Conservation (phyloP, 2,329 filamentous ascomycete genomes). For the Teratosphaeria viscida region DNA sequence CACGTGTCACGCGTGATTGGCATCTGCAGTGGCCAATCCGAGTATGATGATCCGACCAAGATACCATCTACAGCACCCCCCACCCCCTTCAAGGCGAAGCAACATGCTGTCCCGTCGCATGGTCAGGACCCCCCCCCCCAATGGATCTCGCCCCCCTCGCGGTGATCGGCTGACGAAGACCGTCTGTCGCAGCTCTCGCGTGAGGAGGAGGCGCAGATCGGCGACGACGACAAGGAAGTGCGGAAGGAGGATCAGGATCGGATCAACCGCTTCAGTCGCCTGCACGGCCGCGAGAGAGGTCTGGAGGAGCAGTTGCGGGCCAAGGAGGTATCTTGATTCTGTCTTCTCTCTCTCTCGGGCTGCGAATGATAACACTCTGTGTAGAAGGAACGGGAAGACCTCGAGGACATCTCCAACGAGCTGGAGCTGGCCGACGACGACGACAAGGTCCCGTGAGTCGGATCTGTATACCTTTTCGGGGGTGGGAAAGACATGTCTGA, state of each 20-base stretch:
- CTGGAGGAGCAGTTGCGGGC: conserved; percentile 70
- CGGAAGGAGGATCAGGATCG: conserved; percentile 96
- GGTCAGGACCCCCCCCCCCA: background rate
- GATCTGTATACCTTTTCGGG: background rate
- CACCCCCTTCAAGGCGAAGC: background rate
- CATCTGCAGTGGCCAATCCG: background rate
- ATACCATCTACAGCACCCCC: background rate
- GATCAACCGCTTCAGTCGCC: conserved; percentile 93
- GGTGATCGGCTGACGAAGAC: background rate
- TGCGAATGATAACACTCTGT: background rate
- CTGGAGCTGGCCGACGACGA: conserved; percentile 94
- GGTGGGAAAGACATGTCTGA: background rate
- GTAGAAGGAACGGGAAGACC: conserved; percentile 96
- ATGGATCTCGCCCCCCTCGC: background rate
- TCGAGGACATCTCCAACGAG: conserved; percentile 84
- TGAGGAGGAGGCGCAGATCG: conserved; percentile 70
- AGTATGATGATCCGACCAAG: background rate
- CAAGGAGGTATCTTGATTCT: conserved; percentile 54
- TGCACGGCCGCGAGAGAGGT: conserved; percentile 74
- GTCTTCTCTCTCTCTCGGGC: background rate
- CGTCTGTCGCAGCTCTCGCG: conserved; percentile 62
- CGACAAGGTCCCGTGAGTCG: conserved; percentile 72
- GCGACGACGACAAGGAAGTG: conserved; percentile 87
- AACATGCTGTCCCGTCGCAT: conserved; percentile 3
- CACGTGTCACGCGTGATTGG: background rate